A percentile compares a stretch with the other conserved stretches of the same genome.
phyloP scores from a whole-genome alignment of 805 yeast genomes.

The Metschnikowia chrysomelidarum region DNA sequence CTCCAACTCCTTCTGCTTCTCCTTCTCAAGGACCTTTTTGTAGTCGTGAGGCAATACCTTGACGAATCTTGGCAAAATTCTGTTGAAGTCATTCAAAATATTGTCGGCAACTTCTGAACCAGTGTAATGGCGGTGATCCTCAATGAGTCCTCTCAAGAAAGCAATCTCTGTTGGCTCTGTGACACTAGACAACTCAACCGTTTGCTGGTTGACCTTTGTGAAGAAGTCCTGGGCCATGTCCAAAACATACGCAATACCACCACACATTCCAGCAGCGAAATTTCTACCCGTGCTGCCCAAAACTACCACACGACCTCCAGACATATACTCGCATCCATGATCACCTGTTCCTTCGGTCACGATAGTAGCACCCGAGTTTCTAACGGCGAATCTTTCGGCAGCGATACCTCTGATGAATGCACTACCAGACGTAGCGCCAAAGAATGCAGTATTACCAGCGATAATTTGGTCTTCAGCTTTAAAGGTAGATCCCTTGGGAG shows the following conservation, averaged over 20 bases:
- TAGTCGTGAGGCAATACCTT: conserved; percentile 92
- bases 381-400: conserved; percentile 96
- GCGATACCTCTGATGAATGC: conserved; percentile 96
- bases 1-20: conserved; percentile 60
- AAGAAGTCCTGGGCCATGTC: conserved; percentile 92
- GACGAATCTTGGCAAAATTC: conserved; percentile 83
- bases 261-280: conserved; percentile 98
- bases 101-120: conserved; percentile 86
- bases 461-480: conserved; percentile 95
- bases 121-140: conserved; percentile 94
- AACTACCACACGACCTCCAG: conserved; percentile 97
- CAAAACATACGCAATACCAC: conserved; percentile 96
- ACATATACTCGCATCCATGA: conserved; percentile 99
- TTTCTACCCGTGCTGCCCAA: conserved; percentile 89
- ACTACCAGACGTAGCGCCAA: conserved; percentile 95
- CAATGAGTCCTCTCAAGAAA: conserved; percentile 85
- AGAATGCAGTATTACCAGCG: conserved; percentile 95
- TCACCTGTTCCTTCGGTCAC: conserved; percentile 98
- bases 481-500: conserved; percentile 79
- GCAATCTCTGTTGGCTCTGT: conserved; percentile 92
- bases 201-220: conserved; percentile 73
- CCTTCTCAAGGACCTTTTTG: conserved; percentile 81
- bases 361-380: conserved; percentile 97
- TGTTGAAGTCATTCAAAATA: conserved; percentile 81
- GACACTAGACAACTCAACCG: conserved; percentile 75